Evolutionary conservation across 768 basidiomycete species (phyloP), one percentile per base, ranked within the genome.

Genomic region (Leucocoprinus sp.): DNA sequence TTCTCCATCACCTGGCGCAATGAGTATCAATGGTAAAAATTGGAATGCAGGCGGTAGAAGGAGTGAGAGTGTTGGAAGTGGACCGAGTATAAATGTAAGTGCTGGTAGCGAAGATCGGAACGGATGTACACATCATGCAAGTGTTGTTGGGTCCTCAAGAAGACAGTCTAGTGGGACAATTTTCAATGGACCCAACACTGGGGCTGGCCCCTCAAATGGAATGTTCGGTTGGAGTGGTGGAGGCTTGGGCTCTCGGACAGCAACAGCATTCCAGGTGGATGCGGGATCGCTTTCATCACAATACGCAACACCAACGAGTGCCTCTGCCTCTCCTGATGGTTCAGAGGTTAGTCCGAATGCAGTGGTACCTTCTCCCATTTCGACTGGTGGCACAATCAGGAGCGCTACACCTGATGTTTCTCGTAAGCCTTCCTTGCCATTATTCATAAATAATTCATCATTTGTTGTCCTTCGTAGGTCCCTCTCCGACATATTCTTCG

Each of bases 401-500:
- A 21, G 60, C 50, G 67, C 65, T 40, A 61, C 67, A 18, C 66
- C 69, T 15, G 69, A 69, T 24, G 56, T 66, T 26, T 60, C 64
- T 51, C 75, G 78, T 76, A 55, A 62, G 76, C 64, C 19, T 37
- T 4, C 12, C 28, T 14, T 4, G 3, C 8, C 19, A 14, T 17
- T 21, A 18, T 4, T n/a, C 8, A 17, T 2, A 19, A 21, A 21
- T 37, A 12, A 37, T 12, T 39, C 8, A 39, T 5, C 6, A 47
- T 53, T 15, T 46, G 42, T 33, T 37, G 33, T 5, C 15, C 22
- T 41, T 36, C 24, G 35, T 23, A 74, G 75, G 72, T 29, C 75
- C 74, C 12, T 77, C 76, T 11, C 70, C 71, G 9, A 62, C 60
- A 23, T 70, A 74, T 51, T 46, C 66, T 0, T 65, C 65, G 19